phyloP scores from a whole-genome alignment of 148 eudicot genomes.

The Spergularia bocconei region DNA sequence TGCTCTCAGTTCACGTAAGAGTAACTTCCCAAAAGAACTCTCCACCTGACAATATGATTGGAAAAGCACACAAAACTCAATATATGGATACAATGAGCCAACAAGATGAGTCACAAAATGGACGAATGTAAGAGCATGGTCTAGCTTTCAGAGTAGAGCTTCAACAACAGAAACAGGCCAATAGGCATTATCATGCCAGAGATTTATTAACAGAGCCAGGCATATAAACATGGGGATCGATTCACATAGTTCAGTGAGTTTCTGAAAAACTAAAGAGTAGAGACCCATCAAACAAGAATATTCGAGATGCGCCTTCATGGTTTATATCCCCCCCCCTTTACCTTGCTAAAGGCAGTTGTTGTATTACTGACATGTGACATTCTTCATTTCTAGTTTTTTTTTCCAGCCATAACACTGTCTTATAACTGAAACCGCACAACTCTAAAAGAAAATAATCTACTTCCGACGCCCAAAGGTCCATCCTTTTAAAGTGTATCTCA shows the following conservation, averaged over 20 bases:
- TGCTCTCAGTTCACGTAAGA: slow-evolving; percentile 74
- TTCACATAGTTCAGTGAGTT: no score
- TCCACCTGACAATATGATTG: slow-evolving; percentile 44
- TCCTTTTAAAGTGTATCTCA: background rate
- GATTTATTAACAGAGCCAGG: background rate
- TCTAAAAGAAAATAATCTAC: background rate
- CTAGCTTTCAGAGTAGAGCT: background rate
- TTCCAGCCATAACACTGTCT: background rate
- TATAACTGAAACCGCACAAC: background rate
- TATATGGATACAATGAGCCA: background rate
- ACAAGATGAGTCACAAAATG: slow-evolving; percentile 1
- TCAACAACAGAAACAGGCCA: background rate
- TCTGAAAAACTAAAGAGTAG: no score
- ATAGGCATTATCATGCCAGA: background rate
- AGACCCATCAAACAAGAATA: no score
- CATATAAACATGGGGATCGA: background rate
- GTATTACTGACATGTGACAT: no score
- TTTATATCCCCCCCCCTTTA: background rate
- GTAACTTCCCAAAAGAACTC: slow-evolving; percentile 50
- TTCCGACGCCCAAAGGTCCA: background rate
- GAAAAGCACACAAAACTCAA: background rate
- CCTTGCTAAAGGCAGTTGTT: no score
- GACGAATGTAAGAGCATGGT: background rate
- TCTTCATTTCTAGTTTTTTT: no score
- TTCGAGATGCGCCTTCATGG: background rate